Conservation (phyloP, 208 protist species). For the Willaertia magna region DNA sequence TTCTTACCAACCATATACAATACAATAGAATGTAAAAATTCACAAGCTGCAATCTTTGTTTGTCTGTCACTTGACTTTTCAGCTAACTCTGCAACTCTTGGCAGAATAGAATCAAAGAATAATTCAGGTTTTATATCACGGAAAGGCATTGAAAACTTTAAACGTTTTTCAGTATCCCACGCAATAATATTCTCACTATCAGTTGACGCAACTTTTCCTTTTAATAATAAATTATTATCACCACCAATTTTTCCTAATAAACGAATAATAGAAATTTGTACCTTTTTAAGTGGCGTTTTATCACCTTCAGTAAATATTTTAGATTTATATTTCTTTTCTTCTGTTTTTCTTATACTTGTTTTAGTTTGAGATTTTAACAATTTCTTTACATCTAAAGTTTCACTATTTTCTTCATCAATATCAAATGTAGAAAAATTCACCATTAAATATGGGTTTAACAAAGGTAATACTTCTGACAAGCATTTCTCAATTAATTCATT, state of each 20-base stretch:
- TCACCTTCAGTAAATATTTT: neutral
- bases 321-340: neutral
- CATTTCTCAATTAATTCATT: slow-evolving; percentile 12
- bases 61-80: slow-evolving; percentile 37
- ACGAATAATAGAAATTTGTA: slow-evolving; percentile 38
- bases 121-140: slow-evolving; percentile 30
- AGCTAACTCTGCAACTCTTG: slow-evolving; percentile 46
- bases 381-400: neutral
- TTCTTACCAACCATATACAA: slow-evolving; percentile 48
- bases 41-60: slow-evolving; percentile 57
- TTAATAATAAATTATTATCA: slow-evolving; percentile 24
- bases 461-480: slow-evolving; percentile 25
- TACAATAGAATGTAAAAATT: slow-evolving; percentile 64
- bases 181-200: slow-evolving; percentile 16
- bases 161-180: slow-evolving; percentile 28
- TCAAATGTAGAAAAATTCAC: neutral
- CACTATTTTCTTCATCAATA: neutral
- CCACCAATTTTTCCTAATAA: slow-evolving; percentile 38
- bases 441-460: slow-evolving; percentile 32
- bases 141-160: slow-evolving; percentile 38
- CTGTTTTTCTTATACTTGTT: neutral
- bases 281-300: neutral
- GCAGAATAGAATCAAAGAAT: slow-evolving; percentile 48
- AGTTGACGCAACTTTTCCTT: neutral
- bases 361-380: slow-evolving; percentile 1